Evolutionary conservation across 2,329 filamentous ascomycete species (phyloP).

Genomic region (Exutisphaerella laricina): DNA sequence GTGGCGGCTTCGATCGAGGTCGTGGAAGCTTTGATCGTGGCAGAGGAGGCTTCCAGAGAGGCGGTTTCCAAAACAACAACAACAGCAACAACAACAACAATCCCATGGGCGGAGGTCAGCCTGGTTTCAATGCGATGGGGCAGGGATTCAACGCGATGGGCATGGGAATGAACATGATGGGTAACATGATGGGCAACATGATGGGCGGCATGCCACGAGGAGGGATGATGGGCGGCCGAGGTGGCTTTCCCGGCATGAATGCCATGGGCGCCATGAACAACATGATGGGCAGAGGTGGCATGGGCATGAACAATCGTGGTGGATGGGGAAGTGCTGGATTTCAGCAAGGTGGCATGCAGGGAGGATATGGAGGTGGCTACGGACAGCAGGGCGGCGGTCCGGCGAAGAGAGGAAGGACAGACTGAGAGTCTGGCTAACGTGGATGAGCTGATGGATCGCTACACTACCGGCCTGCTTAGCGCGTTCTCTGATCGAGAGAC

Average conservation of each 20-base stretch:
- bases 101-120: slow-evolving; percentile 33
- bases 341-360: slow-evolving; percentile 43
- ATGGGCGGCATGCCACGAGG: slow-evolving; percentile 34
- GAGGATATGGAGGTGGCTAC: slow-evolving; percentile 37
- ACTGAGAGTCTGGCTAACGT: no score
- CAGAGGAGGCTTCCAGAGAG: slow-evolving; percentile 15
- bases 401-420: no score
- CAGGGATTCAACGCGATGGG: slow-evolving; percentile 21
- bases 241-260: slow-evolving; percentile 46
- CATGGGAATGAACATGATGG: slow-evolving; percentile 30
- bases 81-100: slow-evolving; percentile 15
- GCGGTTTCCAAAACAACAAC: slow-evolving; percentile 23
- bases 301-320: slow-evolving; percentile 22
- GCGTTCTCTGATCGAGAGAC: no score
- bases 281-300: slow-evolving; percentile 42
- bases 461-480: no score
- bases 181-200: slow-evolving; percentile 21
- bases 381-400: slow-evolving; percentile 46
- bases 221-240: slow-evolving; percentile 40
- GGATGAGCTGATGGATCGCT: no score
- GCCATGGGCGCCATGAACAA: not conserved
- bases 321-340: slow-evolving; percentile 28
- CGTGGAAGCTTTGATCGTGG: slow-evolving; percentile 27
- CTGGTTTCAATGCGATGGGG: slow-evolving; percentile 20
- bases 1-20: slow-evolving; percentile 27